These are phyloP conservation scores for Ceriops tagal DNA, from an alignment of 345 rosid species.

Conservation along the genomic window DNA sequence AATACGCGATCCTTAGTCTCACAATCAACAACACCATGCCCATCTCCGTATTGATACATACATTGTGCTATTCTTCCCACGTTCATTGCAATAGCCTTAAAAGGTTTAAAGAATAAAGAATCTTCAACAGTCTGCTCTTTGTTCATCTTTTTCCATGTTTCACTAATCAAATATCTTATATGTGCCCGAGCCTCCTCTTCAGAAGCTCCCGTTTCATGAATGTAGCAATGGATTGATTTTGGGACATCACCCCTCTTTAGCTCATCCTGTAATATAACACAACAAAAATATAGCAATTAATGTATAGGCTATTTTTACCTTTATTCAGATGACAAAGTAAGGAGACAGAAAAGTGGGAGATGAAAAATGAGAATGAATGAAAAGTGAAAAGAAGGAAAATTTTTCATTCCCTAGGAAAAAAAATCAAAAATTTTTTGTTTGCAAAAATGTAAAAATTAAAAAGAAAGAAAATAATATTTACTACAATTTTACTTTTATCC, in stretches of 20 bases:
- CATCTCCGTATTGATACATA: conserved; percentile 13
- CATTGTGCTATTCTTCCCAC: conserved; percentile 6
- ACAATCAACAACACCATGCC: conserved; percentile 6
- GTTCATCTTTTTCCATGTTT: conserved; percentile 28
- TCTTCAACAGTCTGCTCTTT: neutral
- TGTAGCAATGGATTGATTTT: conserved; percentile 22
- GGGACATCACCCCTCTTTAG: conserved; percentile 29
- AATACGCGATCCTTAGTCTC: neutral
- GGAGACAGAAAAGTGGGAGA: too few relatives aligned
- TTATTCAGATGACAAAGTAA: too few relatives aligned
- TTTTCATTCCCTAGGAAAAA: neutral
- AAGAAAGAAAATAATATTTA: too few relatives aligned
- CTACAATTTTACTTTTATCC: too few relatives aligned
- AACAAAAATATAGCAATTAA: neutral
- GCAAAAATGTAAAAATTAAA: too few relatives aligned
- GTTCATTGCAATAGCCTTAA: conserved; percentile 1
- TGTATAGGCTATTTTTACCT: too few relatives aligned
- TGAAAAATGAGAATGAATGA: too few relatives aligned
- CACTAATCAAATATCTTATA: conserved; percentile 22
- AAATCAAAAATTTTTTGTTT: too few relatives aligned
- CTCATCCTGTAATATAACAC: conserved; percentile 22
- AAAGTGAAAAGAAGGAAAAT: neutral
- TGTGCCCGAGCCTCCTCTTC: conserved; percentile 28
- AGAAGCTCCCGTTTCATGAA: conserved; percentile 18
- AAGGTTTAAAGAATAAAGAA: neutral